Base-by-base conservation (phyloP, 257 asterid genomes). In the Apocynum venetum region DNA sequence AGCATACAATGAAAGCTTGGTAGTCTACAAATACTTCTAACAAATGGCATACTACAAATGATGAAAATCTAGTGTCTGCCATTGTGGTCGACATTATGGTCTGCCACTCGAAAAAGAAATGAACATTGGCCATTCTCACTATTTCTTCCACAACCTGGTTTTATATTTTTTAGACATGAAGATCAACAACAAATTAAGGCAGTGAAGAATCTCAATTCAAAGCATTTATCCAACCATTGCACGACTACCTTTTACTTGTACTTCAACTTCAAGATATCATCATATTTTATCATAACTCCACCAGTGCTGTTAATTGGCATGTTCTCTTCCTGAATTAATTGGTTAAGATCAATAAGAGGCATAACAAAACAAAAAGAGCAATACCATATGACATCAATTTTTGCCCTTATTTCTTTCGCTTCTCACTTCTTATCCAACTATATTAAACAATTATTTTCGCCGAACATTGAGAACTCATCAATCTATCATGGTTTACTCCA, bases 121-220 rank as follows among this genome's bases (percentile, higher is more conserved):
- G 84, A 48, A 87, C 25, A 68, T 87, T 87, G 12, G 84, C 91
- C 86, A 87, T 4, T 82, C 91, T 84, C n/a, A 87, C 77, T 17
- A 69, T 76, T 78, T 89, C 91, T 71, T 87, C 93, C 77, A 87
- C 91, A 76, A 89, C 91, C 93, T 89, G 61, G 3, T 11, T 52
- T 40, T 44, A 40, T 19, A 67, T 49, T 2, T n/a, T n/a, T 19
- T 61, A 61, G 43, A 9, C 15, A 31, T 61, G 67, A 31, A 61
- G 43, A 61, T n/a, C 17, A 8, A 61, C 15, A 31, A 61, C 31
- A 4, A 31, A 61, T n/a, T 61, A 61, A 61, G 67, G 17, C 67
- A 61, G 43, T 31, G 67, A 61, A 52, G 31, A 41, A 40, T 38
- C 72, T 4, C 51, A 67, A 40, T 68, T 68, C 72, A 68, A 64